A percentile compares a stretch with the other conserved stretches of the same genome.
These are phyloP conservation scores for Suillus weaverae DNA, from an alignment of 768 basidiomycete genomes.

Conservation along the genomic window DNA sequence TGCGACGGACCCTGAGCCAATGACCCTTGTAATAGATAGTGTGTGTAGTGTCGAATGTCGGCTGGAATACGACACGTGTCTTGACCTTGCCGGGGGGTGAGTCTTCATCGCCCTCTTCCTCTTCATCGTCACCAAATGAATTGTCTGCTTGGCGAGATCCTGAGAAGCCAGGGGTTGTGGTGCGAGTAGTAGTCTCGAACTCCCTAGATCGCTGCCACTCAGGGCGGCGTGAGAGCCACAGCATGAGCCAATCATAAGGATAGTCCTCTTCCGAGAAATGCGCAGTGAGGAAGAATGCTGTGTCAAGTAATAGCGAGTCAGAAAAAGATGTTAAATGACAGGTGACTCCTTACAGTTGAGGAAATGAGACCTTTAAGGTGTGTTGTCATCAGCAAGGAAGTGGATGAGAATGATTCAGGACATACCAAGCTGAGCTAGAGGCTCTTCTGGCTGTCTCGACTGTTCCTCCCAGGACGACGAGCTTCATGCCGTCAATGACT, in stretches of 20 bases:
- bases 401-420: conserved; percentile 13
- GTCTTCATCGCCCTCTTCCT: conserved; percentile 48
- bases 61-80: conserved; percentile 85
- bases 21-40: conserved; percentile 86
- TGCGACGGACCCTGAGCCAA: conserved; percentile 76
- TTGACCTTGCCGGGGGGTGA: conserved; percentile 59
- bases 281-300: conserved; percentile 86
- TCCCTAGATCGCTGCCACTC: conserved; percentile 90
- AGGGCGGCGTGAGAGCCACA: conserved; percentile 82
- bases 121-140: conserved; percentile 53
- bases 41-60: conserved; percentile 84
- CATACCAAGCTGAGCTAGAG: conserved; percentile 80
- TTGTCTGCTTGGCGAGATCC: conserved; percentile 47
- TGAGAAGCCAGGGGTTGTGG: conserved; percentile 59
- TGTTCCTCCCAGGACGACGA: conserved; percentile 85
- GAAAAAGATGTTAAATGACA: conserved; percentile 6
- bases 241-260: conserved; percentile 90
- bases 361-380: conserved; percentile 66
- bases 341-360: conserved; percentile 68
- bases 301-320: conserved; percentile 11
- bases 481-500: conserved; percentile 86
- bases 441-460: conserved; percentile 84
- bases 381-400: conserved; percentile 15
- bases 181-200: conserved; percentile 84
- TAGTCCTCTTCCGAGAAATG: conserved; percentile 91